A percentile compares a stretch with the other conserved stretches of the same genome.
These are phyloP conservation scores for Dimocarpus longan DNA, from an alignment of 345 rosid species.

Conservation along the genomic window DNA sequence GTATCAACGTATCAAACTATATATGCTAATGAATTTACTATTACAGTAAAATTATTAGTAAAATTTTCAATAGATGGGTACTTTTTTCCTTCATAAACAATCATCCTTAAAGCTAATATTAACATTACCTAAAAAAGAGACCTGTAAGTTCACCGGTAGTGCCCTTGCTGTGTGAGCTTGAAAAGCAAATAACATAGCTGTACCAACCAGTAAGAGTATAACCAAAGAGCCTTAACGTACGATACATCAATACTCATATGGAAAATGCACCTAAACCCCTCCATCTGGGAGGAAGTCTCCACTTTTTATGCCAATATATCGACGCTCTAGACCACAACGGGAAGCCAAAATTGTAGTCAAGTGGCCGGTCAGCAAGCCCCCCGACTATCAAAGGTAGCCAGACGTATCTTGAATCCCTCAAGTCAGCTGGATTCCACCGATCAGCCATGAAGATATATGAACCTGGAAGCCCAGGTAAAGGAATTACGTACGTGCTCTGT, in stretches of 20 bases:
- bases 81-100: not conserved
- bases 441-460: slow-evolving; percentile 88
- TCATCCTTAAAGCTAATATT: slow-evolving; percentile 26
- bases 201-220: slow-evolving; percentile 34
- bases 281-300: slow-evolving; percentile 68
- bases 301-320: slow-evolving; percentile 88
- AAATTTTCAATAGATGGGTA: not conserved
- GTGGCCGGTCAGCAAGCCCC: slow-evolving; percentile 77
- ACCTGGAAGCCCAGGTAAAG: slow-evolving; percentile 70
- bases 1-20: not conserved
- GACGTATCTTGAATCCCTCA: slow-evolving; percentile 83
- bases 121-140: slow-evolving; percentile 19
- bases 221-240: slow-evolving; percentile 22
- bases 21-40: not conserved
- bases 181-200: not conserved
- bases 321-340: slow-evolving; percentile 89
- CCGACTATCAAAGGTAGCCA: slow-evolving; percentile 88
- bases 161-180: slow-evolving; percentile 2
- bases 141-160: not conserved
- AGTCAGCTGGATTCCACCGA: slow-evolving; percentile 90
- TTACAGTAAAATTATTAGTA: not conserved
- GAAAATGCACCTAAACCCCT: slow-evolving; percentile 21
- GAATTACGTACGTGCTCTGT: slow-evolving; percentile 83
- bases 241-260: slow-evolving; percentile 18
- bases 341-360: slow-evolving; percentile 70